These are phyloP conservation scores for Gloeostereum incarnatum DNA, from an alignment of 768 basidiomycete genomes.

Conservation along the genomic window DNA sequence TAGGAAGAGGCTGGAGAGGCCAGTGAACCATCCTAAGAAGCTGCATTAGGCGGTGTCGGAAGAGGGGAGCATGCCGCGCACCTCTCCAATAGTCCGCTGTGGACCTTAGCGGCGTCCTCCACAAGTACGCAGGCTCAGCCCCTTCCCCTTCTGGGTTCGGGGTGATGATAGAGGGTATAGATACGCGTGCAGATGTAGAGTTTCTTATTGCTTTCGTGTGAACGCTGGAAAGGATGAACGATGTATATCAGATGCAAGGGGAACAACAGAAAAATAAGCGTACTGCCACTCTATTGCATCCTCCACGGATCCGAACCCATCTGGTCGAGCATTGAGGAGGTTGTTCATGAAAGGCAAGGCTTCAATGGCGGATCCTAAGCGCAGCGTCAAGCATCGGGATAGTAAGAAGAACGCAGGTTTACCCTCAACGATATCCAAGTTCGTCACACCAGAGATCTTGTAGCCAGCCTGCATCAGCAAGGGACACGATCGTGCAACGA, in stretches of 20 bases:
- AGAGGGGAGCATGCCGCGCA: conserved; percentile 21
- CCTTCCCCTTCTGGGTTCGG: conserved; percentile 28
- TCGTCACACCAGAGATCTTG: conserved; percentile 65
- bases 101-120: conserved; percentile 78
- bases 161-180: conserved; percentile 72
- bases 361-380: conserved; percentile 80
- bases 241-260: not conserved
- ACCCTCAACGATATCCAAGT: conserved; percentile 91
- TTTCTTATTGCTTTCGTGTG: conserved; percentile 80
- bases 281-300: conserved; percentile 96
- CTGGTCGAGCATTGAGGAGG: conserved; percentile 78
- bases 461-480: conserved; percentile 60
- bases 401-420: not conserved
- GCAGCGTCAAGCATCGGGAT: not conserved
- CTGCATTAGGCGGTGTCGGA: not conserved
- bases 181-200: conserved; percentile 72
- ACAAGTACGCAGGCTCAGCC: conserved; percentile 40
- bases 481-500: conserved; percentile 65
- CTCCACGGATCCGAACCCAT: conserved; percentile 74
- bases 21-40: conserved; percentile 78
- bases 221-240: conserved; percentile 35
- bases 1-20: conserved; percentile 75
- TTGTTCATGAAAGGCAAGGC: conserved; percentile 89
- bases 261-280: conserved; percentile 20
- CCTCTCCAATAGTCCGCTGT: conserved; percentile 90